Evolutionary conservation across 2,329 filamentous ascomycete genomes (phyloP).

Genomic region (Nothophoma quercina): DNA sequence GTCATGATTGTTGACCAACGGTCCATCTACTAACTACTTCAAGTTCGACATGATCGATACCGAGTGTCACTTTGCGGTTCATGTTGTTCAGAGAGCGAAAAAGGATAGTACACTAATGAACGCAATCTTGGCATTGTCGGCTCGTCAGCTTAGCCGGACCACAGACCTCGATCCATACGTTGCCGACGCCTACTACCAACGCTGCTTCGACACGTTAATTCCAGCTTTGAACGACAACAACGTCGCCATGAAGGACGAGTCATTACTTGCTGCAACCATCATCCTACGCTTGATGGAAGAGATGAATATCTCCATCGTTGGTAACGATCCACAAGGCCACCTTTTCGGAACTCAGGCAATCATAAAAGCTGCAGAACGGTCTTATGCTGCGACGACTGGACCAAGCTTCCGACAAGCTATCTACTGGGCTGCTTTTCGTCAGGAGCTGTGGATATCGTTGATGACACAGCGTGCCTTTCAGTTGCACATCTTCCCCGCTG

Average conservation of each 20-base stretch:
- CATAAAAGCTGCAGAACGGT: constrained; percentile 45
- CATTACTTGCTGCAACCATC: constrained; percentile 52
- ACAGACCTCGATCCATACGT: constrained; percentile 51
- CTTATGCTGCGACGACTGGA: constrained; percentile 41
- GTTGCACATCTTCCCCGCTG: constrained; percentile 47
- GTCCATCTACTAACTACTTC: background rate
- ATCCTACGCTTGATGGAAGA: constrained; percentile 53
- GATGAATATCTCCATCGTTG: constrained; percentile 51
- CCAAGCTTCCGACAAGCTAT: constrained; percentile 47
- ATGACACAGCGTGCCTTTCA: constrained; percentile 49
- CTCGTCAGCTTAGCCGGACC: constrained; percentile 52
- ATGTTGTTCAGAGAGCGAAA: constrained; percentile 48
- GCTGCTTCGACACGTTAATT: constrained; percentile 52
- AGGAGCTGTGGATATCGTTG: constrained; percentile 49
- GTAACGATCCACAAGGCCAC: constrained; percentile 49
- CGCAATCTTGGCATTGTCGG: constrained; percentile 53
- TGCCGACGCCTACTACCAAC: constrained; percentile 53
- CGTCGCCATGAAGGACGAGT: constrained; percentile 51
- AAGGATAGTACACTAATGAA: constrained; percentile 52
- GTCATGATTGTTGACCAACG: background rate
- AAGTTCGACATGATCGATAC: constrained; percentile 49
- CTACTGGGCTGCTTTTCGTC: constrained; percentile 49
- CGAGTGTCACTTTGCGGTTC: constrained; percentile 42
- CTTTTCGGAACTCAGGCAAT: constrained; percentile 50
- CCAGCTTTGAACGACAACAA: constrained; percentile 51